These are phyloP conservation scores for Butyriboletus loyo DNA, from an alignment of 768 basidiomycete species.

Conservation along the genomic window DNA sequence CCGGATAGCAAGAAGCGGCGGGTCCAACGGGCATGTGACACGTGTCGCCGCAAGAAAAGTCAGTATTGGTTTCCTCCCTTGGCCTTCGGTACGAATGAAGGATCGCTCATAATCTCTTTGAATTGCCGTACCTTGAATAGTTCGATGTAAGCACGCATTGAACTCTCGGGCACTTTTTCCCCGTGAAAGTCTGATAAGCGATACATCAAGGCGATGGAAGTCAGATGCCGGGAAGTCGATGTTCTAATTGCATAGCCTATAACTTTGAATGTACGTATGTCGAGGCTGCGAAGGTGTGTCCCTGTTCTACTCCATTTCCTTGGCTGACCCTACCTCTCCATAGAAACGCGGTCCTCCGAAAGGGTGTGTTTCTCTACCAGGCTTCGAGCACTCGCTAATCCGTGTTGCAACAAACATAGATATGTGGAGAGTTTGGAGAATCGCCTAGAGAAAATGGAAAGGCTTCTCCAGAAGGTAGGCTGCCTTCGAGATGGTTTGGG, in stretches of 20 bases:
- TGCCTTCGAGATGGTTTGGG: background rate
- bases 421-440: conserved; percentile 63
- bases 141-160: conserved; percentile 23
- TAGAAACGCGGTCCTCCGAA: conserved; percentile 43
- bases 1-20: conserved; percentile 61
- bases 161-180: background rate
- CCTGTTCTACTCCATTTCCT: background rate
- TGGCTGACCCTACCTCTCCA: background rate
- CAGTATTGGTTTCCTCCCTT: conserved; percentile 19
- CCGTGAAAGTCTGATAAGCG: background rate
- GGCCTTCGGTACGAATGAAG: background rate
- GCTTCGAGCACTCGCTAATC: background rate
- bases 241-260: conserved; percentile 53
- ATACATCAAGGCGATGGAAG: conserved; percentile 56
- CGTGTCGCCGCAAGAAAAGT: conserved; percentile 85
- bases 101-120: background rate
- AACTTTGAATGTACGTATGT: conserved; percentile 53
- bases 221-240: conserved; percentile 50
- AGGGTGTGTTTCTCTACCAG: conserved; percentile 21
- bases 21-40: conserved; percentile 78
- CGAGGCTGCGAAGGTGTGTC: conserved; percentile 50
- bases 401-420: conserved; percentile 28
- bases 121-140: background rate
- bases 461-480: conserved; percentile 49
- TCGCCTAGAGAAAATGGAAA: conserved; percentile 64